Conservation (phyloP, 2,329 filamentous ascomycete genomes). For the Ceratocystis cubensis region DNA sequence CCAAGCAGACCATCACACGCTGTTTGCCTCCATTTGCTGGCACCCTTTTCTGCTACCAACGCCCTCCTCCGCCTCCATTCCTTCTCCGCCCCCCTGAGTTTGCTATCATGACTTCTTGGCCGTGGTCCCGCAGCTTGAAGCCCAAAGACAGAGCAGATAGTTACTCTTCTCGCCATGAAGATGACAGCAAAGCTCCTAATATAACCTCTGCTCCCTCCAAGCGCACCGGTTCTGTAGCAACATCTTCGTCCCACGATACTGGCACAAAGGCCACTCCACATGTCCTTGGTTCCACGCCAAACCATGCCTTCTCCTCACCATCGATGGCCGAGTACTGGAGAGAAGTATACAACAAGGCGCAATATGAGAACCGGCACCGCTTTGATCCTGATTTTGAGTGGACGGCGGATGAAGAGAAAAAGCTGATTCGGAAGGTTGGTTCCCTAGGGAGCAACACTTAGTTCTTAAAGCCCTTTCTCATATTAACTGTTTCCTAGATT, state of each 20-base stretch:
- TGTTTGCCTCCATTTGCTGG: too few species aligned
- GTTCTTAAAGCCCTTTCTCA: background rate
- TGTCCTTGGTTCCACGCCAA: conserved; percentile 26
- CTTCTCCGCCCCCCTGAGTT: background rate
- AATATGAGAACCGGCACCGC: conserved; percentile 49
- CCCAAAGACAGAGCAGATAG: background rate
- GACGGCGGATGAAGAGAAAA: conserved; percentile 37
- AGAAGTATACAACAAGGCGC: conserved; percentile 40
- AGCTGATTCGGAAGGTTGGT: conserved; percentile 30
- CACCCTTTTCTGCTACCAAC: background rate
- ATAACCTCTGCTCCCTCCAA: background rate
- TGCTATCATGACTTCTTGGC: background rate
- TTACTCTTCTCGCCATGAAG: background rate
- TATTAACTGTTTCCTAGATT: conserved; percentile 16
- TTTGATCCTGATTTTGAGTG: conserved; percentile 37
- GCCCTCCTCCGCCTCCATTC: background rate
- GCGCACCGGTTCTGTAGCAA: conserved; percentile 11
- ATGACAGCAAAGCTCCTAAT: conserved; percentile 3
- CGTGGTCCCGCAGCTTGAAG: background rate
- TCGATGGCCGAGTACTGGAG: conserved; percentile 42
- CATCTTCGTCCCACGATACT: conserved; percentile 18
- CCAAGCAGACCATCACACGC: background rate
- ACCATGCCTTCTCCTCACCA: conserved; percentile 39
- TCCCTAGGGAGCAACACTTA: background rate
- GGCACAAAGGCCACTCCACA: conserved; percentile 26